Evolutionary conservation across 805 yeast genomes (phyloP).

Genomic region (Saturnispora halmiae): DNA sequence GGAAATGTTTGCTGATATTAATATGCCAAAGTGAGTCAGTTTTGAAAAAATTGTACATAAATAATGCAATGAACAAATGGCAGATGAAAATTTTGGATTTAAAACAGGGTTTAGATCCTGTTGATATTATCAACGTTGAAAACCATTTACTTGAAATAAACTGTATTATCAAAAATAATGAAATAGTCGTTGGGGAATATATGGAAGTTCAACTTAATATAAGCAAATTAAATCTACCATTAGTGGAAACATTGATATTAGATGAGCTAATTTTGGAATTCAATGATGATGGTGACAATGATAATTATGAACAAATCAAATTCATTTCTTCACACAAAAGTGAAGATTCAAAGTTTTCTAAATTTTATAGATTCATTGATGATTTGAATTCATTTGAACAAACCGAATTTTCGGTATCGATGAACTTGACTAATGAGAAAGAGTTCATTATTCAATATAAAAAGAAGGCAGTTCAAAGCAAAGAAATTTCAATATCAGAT

Average conservation of each 20-base stretch:
- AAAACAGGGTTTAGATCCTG: slow-evolving; percentile 3
- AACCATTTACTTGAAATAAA: neutral
- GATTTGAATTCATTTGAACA: too few species aligned
- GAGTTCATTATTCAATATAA: slow-evolving; percentile 19
- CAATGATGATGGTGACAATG: neutral
- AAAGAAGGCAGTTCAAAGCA: slow-evolving; percentile 19
- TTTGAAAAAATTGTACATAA: neutral
- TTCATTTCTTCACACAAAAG: too few species aligned
- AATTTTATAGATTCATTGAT: neutral
- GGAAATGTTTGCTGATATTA: slow-evolving; percentile 28
- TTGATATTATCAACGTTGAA: slow-evolving; percentile 2
- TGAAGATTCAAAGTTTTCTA: too few species aligned
- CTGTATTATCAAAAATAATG: slow-evolving; percentile 1
- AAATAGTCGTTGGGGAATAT: slow-evolving; percentile 10
- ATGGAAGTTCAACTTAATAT: slow-evolving; percentile 27
- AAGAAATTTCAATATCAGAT: slow-evolving; percentile 18
- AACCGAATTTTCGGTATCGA: slow-evolving; percentile 5
- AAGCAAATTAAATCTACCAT: slow-evolving; percentile 21
- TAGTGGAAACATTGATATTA: slow-evolving; percentile 15
- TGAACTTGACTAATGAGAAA: slow-evolving; percentile 15
- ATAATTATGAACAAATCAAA: neutral
- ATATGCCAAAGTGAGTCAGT: slow-evolving; percentile 8
- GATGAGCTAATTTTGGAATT: slow-evolving; percentile 10
- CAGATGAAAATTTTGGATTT: neutral
- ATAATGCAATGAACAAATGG: neutral